Base-by-base conservation (phyloP, 306 rosid species). In the Trifolium dubium region DNA sequence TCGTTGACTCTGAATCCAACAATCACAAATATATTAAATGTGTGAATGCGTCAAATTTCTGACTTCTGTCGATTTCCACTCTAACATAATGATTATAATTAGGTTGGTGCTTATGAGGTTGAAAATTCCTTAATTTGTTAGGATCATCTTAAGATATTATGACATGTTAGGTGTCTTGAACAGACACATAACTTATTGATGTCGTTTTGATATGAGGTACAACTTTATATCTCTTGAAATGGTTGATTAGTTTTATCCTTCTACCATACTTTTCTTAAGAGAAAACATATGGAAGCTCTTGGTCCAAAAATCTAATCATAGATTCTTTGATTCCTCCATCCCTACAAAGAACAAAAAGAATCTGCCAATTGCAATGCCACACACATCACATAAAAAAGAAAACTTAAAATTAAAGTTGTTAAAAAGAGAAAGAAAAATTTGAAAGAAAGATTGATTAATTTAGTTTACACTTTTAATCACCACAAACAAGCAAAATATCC, bases 311-410 rank as follows among this genome's bases (percentile, higher is more conserved):
- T 91, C 92, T 74, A 88, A 83, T 83, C 80, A 77, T 81, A 88
- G 96, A 93, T 93, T 89, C 98, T 80, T 93, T 85, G 96, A 93
- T 93, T 93, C 98, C 88, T 75, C 85, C 85, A 71, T 76, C 85
- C 85, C 85, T 84, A 78, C 91, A 88, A 85, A 81, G 84, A 93
- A 91, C 98, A 88, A 93, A 89, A 86, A 85, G 96, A 91, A 88
- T 91, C 97, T 84, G 91, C 88, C 92, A 93, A 86, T 87, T 80
- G 77, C 86, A 80, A 80, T 69, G 71, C 79, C 79, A 61, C 73
- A 67, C 69, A 39, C 78, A 84, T 71, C 41, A 72, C 60, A 51
- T 37, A 72, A 32, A 83, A 83, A 76, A 69, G 60, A 69, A 83
- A 82, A 80, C 50, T 69, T 44, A 75, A 79, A 67, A 67, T 51